Evolutionary conservation across 345 rosid genomes (phyloP).

Genomic region (Noccaea caerulescens): DNA sequence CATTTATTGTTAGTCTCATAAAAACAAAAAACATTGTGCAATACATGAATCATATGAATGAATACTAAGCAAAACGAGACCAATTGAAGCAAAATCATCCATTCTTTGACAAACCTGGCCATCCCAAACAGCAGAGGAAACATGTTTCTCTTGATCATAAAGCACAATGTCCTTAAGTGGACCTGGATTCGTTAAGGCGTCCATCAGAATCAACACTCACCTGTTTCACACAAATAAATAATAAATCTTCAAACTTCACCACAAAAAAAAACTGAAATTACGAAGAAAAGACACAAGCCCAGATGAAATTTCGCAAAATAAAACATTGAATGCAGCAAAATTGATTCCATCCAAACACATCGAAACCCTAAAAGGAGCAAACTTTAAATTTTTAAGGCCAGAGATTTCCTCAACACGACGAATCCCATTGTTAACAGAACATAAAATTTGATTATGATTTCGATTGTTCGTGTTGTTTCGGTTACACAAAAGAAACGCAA

Average conservation of each 20-base stretch:
- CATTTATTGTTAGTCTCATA: slow-evolving; percentile 14
- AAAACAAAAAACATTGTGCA: background rate
- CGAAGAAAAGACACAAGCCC: slow-evolving; percentile 3
- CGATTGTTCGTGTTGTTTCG: background rate
- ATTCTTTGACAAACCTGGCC: slow-evolving; percentile 57
- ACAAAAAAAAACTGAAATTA: background rate
- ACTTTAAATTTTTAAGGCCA: no score
- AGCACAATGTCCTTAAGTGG: slow-evolving; percentile 65
- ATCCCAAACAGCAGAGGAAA: slow-evolving; percentile 84
- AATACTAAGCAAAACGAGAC: background rate
- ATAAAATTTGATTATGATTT: background rate
- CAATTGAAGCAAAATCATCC: background rate
- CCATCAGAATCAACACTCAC: slow-evolving; percentile 51
- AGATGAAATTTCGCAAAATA: background rate
- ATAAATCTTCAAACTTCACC: slow-evolving; percentile 29
- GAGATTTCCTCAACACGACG: background rate
- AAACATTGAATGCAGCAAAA: slow-evolving; percentile 8
- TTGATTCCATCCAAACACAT: background rate
- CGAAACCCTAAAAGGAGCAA: slow-evolving; percentile 33
- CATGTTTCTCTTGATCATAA: slow-evolving; percentile 85
- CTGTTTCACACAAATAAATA: slow-evolving; percentile 2
- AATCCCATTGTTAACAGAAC: slow-evolving; percentile 1
- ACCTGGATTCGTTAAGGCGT: slow-evolving; percentile 64
- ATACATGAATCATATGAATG: background rate
- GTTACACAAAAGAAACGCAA: slow-evolving; percentile 23